phyloP scores from a whole-genome alignment of 2,329 filamentous ascomycete species.

The Aureobasidium sp. region DNA sequence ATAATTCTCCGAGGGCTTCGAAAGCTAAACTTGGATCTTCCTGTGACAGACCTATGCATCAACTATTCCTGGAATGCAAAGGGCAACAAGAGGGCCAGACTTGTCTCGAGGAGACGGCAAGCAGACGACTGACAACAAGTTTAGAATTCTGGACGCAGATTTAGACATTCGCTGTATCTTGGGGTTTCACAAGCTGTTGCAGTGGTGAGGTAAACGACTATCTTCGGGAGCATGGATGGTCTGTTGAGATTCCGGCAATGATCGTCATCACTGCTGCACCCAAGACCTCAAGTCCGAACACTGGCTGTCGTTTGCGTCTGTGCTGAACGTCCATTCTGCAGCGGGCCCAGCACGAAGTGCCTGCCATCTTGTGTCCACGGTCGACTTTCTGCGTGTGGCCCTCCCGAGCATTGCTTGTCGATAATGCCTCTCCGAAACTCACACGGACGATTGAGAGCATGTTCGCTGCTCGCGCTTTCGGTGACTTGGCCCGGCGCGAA shows the following conservation, averaged over 20 bases:
- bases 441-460: slow-evolving; percentile 1
- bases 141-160: background rate
- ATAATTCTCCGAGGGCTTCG: background rate
- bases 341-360: background rate
- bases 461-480: slow-evolving; percentile 7
- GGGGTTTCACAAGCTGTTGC: background rate
- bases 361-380: background rate
- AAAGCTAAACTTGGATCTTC: background rate
- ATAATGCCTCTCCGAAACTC: slow-evolving; percentile 5
- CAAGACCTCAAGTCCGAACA: slow-evolving; percentile 8
- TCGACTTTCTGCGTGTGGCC: background rate
- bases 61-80: background rate
- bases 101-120: background rate
- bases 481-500: slow-evolving; percentile 2
- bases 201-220: slow-evolving; percentile 9
- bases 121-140: background rate
- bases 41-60: background rate
- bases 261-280: background rate
- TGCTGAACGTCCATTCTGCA: background rate
- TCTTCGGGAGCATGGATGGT: slow-evolving; percentile 2
- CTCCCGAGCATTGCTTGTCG: background rate
- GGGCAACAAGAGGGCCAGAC: background rate
- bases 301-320: background rate
- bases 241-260: background rate
- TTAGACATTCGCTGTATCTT: background rate